A percentile compares a stretch with the other conserved stretches of the same genome.
Evolutionary conservation across 768 basidiomycete genomes (phyloP).

Genomic region (Rhodosporidiobolus odoratus): DNA sequence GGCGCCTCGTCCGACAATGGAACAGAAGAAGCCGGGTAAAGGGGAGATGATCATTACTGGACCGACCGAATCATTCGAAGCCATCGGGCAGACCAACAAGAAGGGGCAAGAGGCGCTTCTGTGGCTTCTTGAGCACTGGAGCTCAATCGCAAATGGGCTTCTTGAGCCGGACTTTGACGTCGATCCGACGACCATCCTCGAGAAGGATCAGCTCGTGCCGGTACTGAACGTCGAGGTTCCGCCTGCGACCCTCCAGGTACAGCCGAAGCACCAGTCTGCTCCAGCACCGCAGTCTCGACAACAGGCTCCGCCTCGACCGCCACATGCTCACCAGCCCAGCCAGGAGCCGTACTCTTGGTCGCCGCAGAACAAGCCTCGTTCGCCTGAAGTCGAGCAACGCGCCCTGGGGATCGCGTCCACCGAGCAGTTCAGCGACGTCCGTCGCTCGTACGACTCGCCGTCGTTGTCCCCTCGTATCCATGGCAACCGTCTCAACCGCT

Average conservation of each 20-base stretch:
- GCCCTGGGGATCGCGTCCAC: not conserved
- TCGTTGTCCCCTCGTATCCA: not conserved
- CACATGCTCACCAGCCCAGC: not conserved
- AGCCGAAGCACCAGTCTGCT: not conserved
- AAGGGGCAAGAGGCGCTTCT: slow-evolving; percentile 28
- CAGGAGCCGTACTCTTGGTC: not conserved
- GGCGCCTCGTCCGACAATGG: slow-evolving; percentile 27
- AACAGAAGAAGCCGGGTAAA: not conserved
- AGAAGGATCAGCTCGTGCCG: not conserved
- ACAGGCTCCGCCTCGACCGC: not conserved
- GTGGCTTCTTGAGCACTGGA: slow-evolving; percentile 35
- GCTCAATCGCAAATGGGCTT: slow-evolving; percentile 26
- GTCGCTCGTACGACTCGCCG: not conserved
- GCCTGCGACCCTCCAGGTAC: not conserved
- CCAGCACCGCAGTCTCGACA: too few relatives aligned
- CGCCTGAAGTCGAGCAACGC: slow-evolving; percentile 7
- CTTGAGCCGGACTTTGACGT: slow-evolving; percentile 38
- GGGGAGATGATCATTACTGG: slow-evolving; percentile 29
- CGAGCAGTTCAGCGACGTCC: slow-evolving; percentile 2
- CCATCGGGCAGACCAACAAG: slow-evolving; percentile 16
- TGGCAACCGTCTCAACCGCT: too few relatives aligned
- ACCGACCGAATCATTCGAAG: slow-evolving; percentile 24
- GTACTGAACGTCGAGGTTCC: slow-evolving; percentile 6
- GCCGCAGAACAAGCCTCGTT: not conserved
- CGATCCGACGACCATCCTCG: slow-evolving; percentile 13